Evolutionary conservation across 306 rosid genomes (phyloP), one percentile per base, ranked within the genome.

Genomic region (Urtica urens): DNA sequence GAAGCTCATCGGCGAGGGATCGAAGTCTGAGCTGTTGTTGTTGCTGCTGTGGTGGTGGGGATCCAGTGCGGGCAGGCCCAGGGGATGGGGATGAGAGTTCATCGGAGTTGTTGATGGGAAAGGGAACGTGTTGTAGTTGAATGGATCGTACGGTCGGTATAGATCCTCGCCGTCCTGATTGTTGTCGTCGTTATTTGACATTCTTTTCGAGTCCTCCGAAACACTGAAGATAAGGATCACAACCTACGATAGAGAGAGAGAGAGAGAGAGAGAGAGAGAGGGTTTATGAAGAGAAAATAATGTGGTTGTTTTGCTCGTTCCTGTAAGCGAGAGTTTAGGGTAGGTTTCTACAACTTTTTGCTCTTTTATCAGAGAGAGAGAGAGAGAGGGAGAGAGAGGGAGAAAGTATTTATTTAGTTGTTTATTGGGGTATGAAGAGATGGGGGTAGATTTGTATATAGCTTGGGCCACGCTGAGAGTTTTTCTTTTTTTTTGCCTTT

Each of bases 1-100:
- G 73, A 81, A 90, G 72, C 71, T 77, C 70, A 74, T 55, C 10
- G 87, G 48, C 25, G 78, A 67, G 4, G 61, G 40, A 31, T 63
- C 71, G 38, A 74, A 59, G 27, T 71, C 42, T 2, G 21, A 19
- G 14, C 10, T 7, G 20, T 25, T 19, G 25, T 23, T 13, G 17
- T 3, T 40, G 51, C 33, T n/a, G 30, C 26, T 43, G 39, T 8
- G 19, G 23, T 68, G 63, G 79, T 65, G 37, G 62, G 68, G 63
- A 28, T 62, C 59, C 69, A 68, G 17, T 24, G 65, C 27, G 7
- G 11, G 19, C 2, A 10, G 33, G 20, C 48, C 46, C 28, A 13
- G 63, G 26, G 7, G 62, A 6, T 14, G 51, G 16, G 16, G 56
- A 27, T 35, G 49, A 31, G 49, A 57, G 43, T 23, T 20, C 28